Conservation (phyloP, 768 basidiomycete genomes). For the Auriscalpium vulgare region DNA sequence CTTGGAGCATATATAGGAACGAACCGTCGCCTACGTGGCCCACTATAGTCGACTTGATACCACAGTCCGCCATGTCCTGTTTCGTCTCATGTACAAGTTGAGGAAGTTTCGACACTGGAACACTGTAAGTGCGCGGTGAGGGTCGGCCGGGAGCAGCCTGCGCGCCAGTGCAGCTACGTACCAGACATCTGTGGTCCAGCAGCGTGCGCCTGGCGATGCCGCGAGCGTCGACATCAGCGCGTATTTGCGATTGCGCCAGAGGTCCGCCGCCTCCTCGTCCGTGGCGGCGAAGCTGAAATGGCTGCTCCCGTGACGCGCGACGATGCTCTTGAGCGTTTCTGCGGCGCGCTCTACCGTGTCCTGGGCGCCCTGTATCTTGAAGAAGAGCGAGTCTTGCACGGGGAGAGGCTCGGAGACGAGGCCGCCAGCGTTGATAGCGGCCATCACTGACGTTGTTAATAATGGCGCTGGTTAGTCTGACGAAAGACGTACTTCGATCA, state of each 20-base stretch:
- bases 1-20: too few species aligned
- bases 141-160: too few species aligned
- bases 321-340: constrained; percentile 49
- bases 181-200: constrained; percentile 92
- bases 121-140: constrained; percentile 11
- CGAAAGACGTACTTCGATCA: constrained; percentile 44
- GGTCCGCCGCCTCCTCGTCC: constrained; percentile 63
- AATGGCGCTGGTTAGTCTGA: neutral
- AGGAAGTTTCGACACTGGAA: constrained; percentile 28
- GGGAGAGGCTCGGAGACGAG: constrained; percentile 54
- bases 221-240: constrained; percentile 67
- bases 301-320: constrained; percentile 50
- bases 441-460: constrained; percentile 47
- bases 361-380: constrained; percentile 82
- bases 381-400: constrained; percentile 74
- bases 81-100: constrained; percentile 33
- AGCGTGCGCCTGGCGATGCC: constrained; percentile 51
- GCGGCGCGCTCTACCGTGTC: constrained; percentile 51
- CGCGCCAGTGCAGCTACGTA: constrained; percentile 23
- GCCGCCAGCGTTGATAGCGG: constrained; percentile 64
- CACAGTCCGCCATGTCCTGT: constrained; percentile 34
- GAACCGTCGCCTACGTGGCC: constrained; percentile 37
- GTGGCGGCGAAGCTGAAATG: constrained; percentile 67
- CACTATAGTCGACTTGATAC: constrained; percentile 35
- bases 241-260: constrained; percentile 87